These are phyloP conservation scores for Cutaneotrichosporon mucoides DNA, from an alignment of 1,284 basidiomycete species.

Conservation along the genomic window DNA sequence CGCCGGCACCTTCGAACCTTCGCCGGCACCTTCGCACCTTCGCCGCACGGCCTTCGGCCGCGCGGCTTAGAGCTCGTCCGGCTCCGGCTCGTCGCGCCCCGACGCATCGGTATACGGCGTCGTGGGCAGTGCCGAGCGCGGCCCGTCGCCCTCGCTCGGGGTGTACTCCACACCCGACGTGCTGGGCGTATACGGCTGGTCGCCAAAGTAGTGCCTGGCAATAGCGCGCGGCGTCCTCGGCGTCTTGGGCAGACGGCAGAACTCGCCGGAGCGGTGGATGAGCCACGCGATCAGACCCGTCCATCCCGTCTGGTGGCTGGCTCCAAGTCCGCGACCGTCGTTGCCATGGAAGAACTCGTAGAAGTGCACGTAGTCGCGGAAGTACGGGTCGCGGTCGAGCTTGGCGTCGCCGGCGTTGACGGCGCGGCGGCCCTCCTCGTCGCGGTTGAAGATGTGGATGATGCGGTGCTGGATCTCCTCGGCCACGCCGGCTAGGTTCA, in stretches of 20 bases:
- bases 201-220: conserved; percentile 91
- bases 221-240: conserved; percentile 69
- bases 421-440: conserved; percentile 76
- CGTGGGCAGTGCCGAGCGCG: conserved; percentile 16
- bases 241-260: conserved; percentile 77
- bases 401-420: conserved; percentile 86
- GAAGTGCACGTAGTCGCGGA: conserved; percentile 68
- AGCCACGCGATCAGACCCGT: conserved; percentile 85
- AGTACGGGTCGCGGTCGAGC: conserved; percentile 89
- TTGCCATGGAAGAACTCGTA: conserved; percentile 90
- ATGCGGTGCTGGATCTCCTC: conserved; percentile 96
- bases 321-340: conserved; percentile 83
- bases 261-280: conserved; percentile 77
- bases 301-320: conserved; percentile 97
- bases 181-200: conserved; percentile 42
- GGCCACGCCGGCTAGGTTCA: conserved; percentile 87
- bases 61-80: conserved; percentile 32
- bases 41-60: too few relatives aligned
- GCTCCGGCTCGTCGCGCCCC: conserved; percentile 36
- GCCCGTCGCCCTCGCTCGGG: conserved; percentile 14
- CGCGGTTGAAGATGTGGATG: conserved; percentile 92
- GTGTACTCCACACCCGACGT: conserved; percentile 37
- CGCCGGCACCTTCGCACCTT: too few relatives aligned
- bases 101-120: conserved; percentile 41
- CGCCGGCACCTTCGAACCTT: too few relatives aligned